Conservation (phyloP, 2,329 filamentous ascomycete genomes). For the Penicillium sp. region DNA sequence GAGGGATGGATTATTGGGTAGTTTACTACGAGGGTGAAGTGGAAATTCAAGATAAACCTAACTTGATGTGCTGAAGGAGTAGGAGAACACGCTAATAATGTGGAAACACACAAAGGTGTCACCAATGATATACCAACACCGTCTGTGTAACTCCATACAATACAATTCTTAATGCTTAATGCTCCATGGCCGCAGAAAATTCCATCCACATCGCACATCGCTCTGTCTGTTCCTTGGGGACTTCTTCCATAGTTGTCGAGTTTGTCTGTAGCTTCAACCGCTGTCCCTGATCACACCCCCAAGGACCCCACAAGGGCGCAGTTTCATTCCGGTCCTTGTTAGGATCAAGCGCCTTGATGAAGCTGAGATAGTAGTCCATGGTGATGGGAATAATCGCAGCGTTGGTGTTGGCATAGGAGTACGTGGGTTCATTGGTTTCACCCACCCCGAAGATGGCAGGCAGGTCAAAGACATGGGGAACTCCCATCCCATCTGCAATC, state of each 20-base stretch:
- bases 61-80: background rate
- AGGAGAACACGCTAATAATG: background rate
- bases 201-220: constrained; percentile 18
- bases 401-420: constrained; percentile 32
- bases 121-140: background rate
- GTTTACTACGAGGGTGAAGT: too few relatives aligned
- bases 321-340: constrained; percentile 15
- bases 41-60: background rate
- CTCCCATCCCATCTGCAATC: constrained; percentile 35
- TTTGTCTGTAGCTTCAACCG: constrained; percentile 20
- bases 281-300: constrained; percentile 12
- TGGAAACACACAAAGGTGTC: background rate
- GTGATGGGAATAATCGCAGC: constrained; percentile 21
- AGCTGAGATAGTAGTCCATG: constrained; percentile 27
- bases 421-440: constrained; percentile 11
- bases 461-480: constrained; percentile 35
- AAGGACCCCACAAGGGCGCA: constrained; percentile 20
- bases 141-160: background rate
- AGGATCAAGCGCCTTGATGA: constrained; percentile 20
- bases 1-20: too few relatives aligned
- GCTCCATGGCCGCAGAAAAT: constrained; percentile 14
- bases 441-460: constrained; percentile 26
- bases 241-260: constrained; percentile 18
- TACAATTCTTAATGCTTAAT: constrained; percentile 13
- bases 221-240: constrained; percentile 13